Conservation (phyloP, 2,329 filamentous ascomycete genomes). For the Pyrenophora graminea region DNA sequence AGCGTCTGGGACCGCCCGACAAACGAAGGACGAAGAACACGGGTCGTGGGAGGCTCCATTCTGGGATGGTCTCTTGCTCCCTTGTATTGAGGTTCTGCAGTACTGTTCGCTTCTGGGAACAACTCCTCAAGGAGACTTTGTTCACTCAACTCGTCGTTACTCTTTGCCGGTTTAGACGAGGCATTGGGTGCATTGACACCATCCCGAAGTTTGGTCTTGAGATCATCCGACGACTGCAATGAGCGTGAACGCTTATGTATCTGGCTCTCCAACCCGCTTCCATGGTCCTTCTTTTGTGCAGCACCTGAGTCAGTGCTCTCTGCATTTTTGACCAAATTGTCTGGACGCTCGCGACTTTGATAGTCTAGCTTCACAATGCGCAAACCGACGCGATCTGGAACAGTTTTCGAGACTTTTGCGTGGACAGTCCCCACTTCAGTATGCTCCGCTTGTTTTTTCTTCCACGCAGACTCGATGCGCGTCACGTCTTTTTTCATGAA, state of each 20-base stretch:
- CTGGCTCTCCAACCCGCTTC: conserved; percentile 16
- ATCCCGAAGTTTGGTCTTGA: neutral
- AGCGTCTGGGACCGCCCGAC: conserved; percentile 6
- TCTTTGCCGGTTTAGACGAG: conserved; percentile 3
- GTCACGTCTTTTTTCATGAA: neutral
- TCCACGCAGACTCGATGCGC: too few species aligned
- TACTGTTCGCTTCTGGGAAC: conserved; percentile 55
- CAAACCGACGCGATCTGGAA: too few species aligned
- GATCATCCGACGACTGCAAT: conserved; percentile 17
- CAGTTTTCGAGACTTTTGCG: too few species aligned
- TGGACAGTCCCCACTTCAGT: too few species aligned
- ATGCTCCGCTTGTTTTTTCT: too few species aligned
- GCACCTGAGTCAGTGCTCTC: neutral
- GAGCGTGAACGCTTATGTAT: conserved; percentile 21
- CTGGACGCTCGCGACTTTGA: neutral
- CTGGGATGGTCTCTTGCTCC: conserved; percentile 31
- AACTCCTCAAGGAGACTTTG: conserved; percentile 55
- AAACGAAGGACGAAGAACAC: conserved; percentile 14
- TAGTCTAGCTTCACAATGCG: neutral
- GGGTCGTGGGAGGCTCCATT: conserved; percentile 29
- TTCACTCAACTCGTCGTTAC: conserved; percentile 19
- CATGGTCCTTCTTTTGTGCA: conserved; percentile 9
- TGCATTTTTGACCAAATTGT: neutral
- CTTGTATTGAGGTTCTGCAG: conserved; percentile 20
- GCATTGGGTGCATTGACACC: neutral